Conservation (phyloP, 371 early-diverging fungal species). For the Blyttiomyces sp. region DNA sequence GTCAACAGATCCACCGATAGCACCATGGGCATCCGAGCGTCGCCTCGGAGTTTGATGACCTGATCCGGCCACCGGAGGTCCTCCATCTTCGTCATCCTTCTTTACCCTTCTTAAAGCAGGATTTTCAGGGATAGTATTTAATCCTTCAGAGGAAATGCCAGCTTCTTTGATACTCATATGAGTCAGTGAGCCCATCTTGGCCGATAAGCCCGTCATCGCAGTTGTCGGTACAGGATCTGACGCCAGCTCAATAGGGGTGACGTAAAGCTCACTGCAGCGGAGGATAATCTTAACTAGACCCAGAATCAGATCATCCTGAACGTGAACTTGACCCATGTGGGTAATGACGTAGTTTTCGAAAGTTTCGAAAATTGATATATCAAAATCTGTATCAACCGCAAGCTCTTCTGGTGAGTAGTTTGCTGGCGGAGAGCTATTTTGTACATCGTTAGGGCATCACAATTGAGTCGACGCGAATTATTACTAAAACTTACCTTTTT, state of each 20-base stretch:
- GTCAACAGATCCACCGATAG: no score
- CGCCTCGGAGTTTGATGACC: no score
- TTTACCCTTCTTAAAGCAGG: no score
- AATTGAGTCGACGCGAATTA: neutral
- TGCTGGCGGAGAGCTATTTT: conserved; percentile 58
- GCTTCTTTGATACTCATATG: no score
- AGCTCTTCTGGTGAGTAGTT: conserved; percentile 64
- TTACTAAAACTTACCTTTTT: conserved; percentile 43
- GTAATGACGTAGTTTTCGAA: conserved; percentile 65
- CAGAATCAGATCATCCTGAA: conserved; percentile 55
- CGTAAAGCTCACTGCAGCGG: conserved; percentile 52
- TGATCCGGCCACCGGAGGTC: no score
- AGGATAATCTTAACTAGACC: conserved; percentile 59
- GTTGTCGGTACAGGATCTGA: neutral
- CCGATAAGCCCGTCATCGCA: neutral
- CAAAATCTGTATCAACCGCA: conserved; percentile 74
- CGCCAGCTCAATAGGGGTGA: conserved; percentile 5
- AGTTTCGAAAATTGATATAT: conserved; percentile 64
- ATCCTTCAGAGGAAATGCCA: no score
- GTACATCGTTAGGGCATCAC: conserved; percentile 21
- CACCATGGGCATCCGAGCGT: no score
- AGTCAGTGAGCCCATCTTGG: no score
- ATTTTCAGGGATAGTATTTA: no score
- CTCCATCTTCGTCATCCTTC: no score
- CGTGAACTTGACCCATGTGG: conserved; percentile 65